A percentile compares a stretch with the other conserved stretches of the same genome.
Conservation (phyloP, 768 basidiomycete genomes). For the Russula sp. region DNA sequence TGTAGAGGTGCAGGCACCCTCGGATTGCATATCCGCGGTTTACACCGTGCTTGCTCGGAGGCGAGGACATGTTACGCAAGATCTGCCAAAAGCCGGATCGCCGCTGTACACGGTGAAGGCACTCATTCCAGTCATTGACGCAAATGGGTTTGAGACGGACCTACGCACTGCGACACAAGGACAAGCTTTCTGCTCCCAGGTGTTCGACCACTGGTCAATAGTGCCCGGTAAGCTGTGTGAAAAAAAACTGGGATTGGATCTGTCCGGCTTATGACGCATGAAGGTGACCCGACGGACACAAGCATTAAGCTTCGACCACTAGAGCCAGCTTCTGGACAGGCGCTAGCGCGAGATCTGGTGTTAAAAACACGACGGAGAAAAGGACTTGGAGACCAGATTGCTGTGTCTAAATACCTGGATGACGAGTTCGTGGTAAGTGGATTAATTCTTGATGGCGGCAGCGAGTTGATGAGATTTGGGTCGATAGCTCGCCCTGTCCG, state of each 20-base stretch:
- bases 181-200: conserved; percentile 96
- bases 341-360: conserved; percentile 88
- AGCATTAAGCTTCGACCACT: conserved; percentile 93
- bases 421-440: conserved; percentile 86
- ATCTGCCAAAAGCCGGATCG: conserved; percentile 95
- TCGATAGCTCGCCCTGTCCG: conserved; percentile 78
- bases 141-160: conserved; percentile 98
- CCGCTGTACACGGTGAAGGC: conserved; percentile 98
- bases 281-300: conserved; percentile 96
- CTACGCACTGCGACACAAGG: conserved; percentile 95
- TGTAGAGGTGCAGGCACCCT: conserved; percentile 98
- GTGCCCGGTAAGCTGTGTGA: conserved; percentile 68
- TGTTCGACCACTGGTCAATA: conserved; percentile 98
- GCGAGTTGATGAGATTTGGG: conserved; percentile 3
- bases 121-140: conserved; percentile 95
- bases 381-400: conserved; percentile 93
- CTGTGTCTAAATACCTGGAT: conserved; percentile 94
- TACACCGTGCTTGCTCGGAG: conserved; percentile 98
- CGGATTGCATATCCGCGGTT: conserved; percentile 97
- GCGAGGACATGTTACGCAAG: conserved; percentile 98
- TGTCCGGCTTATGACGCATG: not conserved
- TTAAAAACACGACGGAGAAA: conserved; percentile 95
- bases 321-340: conserved; percentile 95
- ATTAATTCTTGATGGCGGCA: not conserved
- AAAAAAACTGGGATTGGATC: not conserved